phyloP scores from a whole-genome alignment of 257 asterid species.

The Nicotiana attenuata region DNA sequence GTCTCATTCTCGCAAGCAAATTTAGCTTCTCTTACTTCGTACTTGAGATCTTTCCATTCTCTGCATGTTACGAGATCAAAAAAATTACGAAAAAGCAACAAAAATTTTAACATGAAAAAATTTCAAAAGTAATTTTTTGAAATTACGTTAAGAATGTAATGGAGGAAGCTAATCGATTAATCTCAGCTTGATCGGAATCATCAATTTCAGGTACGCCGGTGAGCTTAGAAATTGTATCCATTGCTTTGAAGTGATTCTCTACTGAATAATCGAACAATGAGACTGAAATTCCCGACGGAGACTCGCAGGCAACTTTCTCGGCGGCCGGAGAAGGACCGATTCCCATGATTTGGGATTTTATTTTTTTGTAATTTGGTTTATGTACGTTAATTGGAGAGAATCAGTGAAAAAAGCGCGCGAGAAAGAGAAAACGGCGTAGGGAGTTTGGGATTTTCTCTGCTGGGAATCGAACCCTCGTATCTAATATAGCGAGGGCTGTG shows the following conservation, averaged over 20 bases:
- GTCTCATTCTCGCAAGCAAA: conserved; percentile 51
- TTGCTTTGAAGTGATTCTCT: conserved; percentile 62
- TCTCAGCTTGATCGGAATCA: conserved; percentile 33
- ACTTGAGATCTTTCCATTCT: conserved; percentile 75
- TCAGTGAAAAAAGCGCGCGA: neutral
- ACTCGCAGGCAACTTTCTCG: neutral
- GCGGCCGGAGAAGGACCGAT: neutral
- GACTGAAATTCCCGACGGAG: conserved; percentile 26
- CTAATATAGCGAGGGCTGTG: no score
- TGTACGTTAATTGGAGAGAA: no score
- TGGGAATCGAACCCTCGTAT: conserved; percentile 17
- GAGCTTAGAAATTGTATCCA: conserved; percentile 43
- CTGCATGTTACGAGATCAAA: conserved; percentile 26
- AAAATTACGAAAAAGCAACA: neutral
- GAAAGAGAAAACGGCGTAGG: neutral
- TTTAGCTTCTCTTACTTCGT: conserved; percentile 47
- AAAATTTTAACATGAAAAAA: neutral
- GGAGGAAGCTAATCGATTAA: conserved; percentile 52
- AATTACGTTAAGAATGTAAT: conserved; percentile 64
- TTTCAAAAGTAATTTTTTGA: neutral
- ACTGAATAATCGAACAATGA: conserved; percentile 66
- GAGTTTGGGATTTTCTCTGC: neutral
- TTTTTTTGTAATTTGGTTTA: no score
- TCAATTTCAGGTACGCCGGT: conserved; percentile 38
- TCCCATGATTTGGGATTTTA: neutral